These are phyloP conservation scores for Knoxdaviesia proteae DNA, from an alignment of 2,329 filamentous ascomycete species.

Conservation along the genomic window DNA sequence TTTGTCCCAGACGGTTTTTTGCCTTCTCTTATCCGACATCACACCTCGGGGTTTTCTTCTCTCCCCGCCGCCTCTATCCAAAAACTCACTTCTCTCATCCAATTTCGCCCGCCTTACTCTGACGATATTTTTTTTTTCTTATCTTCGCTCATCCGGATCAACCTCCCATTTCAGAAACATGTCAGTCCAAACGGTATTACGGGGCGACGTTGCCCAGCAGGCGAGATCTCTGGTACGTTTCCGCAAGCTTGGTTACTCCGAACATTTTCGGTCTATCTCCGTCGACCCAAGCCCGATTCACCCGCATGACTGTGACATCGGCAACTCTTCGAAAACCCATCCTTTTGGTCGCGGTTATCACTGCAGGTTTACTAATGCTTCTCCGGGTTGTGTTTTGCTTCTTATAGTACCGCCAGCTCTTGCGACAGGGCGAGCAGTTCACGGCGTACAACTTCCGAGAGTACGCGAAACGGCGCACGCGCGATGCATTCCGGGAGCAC, in stretches of 20 bases:
- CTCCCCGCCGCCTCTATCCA: too few relatives aligned
- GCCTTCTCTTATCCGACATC: too few relatives aligned
- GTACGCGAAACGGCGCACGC: slow-evolving; percentile 78
- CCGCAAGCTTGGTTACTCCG: too few relatives aligned
- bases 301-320: neutral
- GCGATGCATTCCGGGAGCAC: slow-evolving; percentile 76
- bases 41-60: too few relatives aligned
- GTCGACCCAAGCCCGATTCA: too few relatives aligned
- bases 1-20: too few relatives aligned
- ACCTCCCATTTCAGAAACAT: slow-evolving; percentile 9
- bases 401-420: slow-evolving; percentile 67
- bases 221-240: slow-evolving; percentile 33
- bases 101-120: neutral
- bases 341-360: too few relatives aligned
- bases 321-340: slow-evolving; percentile 2
- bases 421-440: slow-evolving; percentile 74
- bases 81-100: too few relatives aligned
- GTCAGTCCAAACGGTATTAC: slow-evolving; percentile 18
- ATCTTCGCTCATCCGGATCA: neutral
- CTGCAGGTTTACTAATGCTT: too few relatives aligned
- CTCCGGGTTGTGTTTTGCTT: neutral
- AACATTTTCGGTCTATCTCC: too few relatives aligned
- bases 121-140: neutral
- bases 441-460: slow-evolving; percentile 94
- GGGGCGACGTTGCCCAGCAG: slow-evolving; percentile 35